Conservation (phyloP, 129 eudicot species). For the Sambucus nigra region DNA sequence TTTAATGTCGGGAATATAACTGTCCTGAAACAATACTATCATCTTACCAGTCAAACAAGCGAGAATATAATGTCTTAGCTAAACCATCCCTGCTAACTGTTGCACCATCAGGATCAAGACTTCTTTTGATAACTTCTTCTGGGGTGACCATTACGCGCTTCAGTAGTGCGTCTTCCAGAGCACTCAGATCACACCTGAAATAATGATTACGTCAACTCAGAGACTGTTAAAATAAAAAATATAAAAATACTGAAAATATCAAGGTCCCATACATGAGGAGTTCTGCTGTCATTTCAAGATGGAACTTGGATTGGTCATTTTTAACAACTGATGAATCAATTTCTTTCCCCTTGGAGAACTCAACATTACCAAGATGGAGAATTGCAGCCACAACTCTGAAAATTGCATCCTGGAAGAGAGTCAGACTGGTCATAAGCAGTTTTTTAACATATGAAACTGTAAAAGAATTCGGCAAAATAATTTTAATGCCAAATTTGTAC, state of each 20-base stretch:
- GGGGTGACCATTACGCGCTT: slow-evolving; percentile 99
- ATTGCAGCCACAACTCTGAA: slow-evolving; percentile 94
- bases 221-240: background rate
- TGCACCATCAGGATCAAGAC: slow-evolving; percentile 94
- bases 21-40: background rate
- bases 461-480: background rate
- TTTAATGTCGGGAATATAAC: background rate
- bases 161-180: slow-evolving; percentile 84
- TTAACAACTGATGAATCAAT: slow-evolving; percentile 79
- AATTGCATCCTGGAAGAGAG: slow-evolving; percentile 75
- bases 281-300: slow-evolving; percentile 80
- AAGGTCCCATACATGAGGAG: slow-evolving; percentile 66
- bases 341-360: slow-evolving; percentile 84
- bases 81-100: slow-evolving; percentile 89
- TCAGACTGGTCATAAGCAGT: background rate
- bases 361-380: slow-evolving; percentile 96
- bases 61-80: slow-evolving; percentile 85
- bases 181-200: slow-evolving; percentile 77
- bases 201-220: slow-evolving; percentile 4
- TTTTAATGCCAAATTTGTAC: slow-evolving; percentile 21
- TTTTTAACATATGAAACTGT: background rate
- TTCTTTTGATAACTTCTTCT: slow-evolving; percentile 93
- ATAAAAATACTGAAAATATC: slow-evolving; percentile 11
- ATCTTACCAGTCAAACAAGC: slow-evolving; percentile 86
- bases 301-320: slow-evolving; percentile 81